Percentiles rank a stretch among this genome's conserved stretches.
phyloP scores from a whole-genome alignment of 2,329 filamentous ascomycete genomes.

The Fusarium algeriense region DNA sequence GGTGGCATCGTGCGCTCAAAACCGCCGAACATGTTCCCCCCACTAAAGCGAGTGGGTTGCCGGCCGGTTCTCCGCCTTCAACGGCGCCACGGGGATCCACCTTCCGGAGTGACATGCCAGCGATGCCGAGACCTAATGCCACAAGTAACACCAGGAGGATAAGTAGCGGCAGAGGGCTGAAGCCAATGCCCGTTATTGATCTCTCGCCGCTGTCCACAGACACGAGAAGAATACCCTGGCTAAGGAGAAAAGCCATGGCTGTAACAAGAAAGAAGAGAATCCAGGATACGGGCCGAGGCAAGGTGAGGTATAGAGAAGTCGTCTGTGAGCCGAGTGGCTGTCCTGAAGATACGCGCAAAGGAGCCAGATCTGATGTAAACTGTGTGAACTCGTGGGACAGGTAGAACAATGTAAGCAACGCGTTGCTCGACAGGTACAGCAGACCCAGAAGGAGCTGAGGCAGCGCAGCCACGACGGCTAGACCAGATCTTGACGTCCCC shows the following conservation, averaged over 20 bases:
- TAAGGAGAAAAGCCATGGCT: constrained; percentile 60
- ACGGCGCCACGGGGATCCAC: constrained; percentile 53
- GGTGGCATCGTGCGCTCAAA: constrained; percentile 63
- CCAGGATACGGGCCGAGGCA: constrained; percentile 62
- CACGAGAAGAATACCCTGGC: constrained; percentile 58
- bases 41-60: constrained; percentile 62
- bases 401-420: constrained; percentile 61
- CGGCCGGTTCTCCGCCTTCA: constrained; percentile 52
- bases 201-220: constrained; percentile 46
- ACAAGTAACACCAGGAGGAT: constrained; percentile 57
- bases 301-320: constrained; percentile 62
- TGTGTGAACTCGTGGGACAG: constrained; percentile 64
- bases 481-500: constrained; percentile 44
- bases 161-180: constrained; percentile 59
- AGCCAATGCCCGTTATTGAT: constrained; percentile 51
- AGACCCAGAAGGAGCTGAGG: constrained; percentile 63
- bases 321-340: constrained; percentile 59
- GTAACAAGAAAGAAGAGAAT: constrained; percentile 59
- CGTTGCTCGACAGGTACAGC: constrained; percentile 63
- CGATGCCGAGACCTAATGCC: constrained; percentile 50
- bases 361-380: constrained; percentile 52
- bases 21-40: constrained; percentile 65
- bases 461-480: constrained; percentile 57
- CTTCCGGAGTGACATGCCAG: constrained; percentile 56
- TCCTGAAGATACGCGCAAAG: constrained; percentile 62